These are phyloP conservation scores for Verticillium isaacii DNA, from an alignment of 2,329 filamentous ascomycete genomes.

Conservation along the genomic window DNA sequence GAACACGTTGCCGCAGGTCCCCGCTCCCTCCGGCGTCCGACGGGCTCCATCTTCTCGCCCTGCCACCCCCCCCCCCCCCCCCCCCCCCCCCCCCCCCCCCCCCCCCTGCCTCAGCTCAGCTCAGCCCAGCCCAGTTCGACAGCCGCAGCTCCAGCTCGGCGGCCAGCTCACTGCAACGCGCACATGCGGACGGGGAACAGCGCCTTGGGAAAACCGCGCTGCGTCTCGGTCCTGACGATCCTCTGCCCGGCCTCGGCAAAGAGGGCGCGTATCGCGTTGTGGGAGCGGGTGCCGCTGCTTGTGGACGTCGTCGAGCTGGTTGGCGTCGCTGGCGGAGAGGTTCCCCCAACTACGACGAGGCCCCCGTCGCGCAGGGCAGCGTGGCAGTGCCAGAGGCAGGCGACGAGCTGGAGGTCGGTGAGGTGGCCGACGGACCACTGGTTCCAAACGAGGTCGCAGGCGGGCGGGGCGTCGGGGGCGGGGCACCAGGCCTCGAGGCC, in stretches of 20 bases:
- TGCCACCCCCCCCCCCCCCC: no score
- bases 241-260: conserved; percentile 66
- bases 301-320: conserved; percentile 45
- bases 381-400: conserved; percentile 61
- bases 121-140: not conserved
- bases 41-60: no score
- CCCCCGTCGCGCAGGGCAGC: conserved; percentile 24
- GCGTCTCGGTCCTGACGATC: conserved; percentile 66
- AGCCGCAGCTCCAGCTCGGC: not conserved
- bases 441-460: conserved; percentile 80
- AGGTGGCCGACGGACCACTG: conserved; percentile 90
- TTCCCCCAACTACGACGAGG: conserved; percentile 59
- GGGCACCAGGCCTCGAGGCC: conserved; percentile 69
- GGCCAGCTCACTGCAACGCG: conserved; percentile 45
- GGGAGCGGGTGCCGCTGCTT: conserved; percentile 24
- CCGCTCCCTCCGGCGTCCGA: no score
- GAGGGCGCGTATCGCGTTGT: conserved; percentile 64
- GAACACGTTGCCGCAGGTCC: no score
- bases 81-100: no score
- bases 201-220: conserved; percentile 59
- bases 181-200: conserved; percentile 75
- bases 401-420: conserved; percentile 66
- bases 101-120: not conserved
- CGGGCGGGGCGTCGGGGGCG: conserved; percentile 22
- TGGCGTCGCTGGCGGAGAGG: conserved; percentile 48